A percentile compares a stretch with the other conserved stretches of the same genome.
Evolutionary conservation across 805 yeast species (phyloP).

Genomic region (Lipomyces starkeyi): DNA sequence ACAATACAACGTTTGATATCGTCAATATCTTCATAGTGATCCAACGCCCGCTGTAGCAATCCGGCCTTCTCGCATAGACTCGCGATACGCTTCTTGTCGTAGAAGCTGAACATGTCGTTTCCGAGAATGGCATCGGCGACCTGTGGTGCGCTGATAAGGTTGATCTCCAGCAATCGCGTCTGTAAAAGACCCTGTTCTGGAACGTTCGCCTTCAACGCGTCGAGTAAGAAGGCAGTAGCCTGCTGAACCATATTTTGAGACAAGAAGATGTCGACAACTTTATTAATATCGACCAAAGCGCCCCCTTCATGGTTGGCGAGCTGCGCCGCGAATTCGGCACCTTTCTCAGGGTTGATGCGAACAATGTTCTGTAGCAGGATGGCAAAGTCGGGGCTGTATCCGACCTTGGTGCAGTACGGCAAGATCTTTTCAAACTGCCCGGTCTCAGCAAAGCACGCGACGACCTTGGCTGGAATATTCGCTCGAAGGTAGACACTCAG

Average conservation of each 20-base stretch:
- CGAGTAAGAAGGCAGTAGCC: conserved; percentile 95
- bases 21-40: conserved; percentile 90
- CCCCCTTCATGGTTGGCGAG: conserved; percentile 70
- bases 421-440: conserved; percentile 96
- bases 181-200: conserved; percentile 96
- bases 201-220: conserved; percentile 89
- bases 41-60: conserved; percentile 91
- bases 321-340: conserved; percentile 94
- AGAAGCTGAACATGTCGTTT: conserved; percentile 92
- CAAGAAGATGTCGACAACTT: conserved; percentile 89
- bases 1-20: conserved; percentile 95
- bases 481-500: conserved; percentile 89
- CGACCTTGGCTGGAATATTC: conserved; percentile 83
- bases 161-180: conserved; percentile 91
- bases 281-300: conserved; percentile 74
- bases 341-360: conserved; percentile 95
- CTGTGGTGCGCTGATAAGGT: conserved; percentile 95
- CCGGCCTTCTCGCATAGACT: conserved; percentile 96
- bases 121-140: conserved; percentile 99
- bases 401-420: conserved; percentile 90
- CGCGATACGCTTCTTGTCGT: conserved; percentile 92
- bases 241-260: conserved; percentile 94
- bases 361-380: conserved; percentile 88
- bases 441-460: conserved; percentile 87
- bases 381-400: conserved; percentile 87